Base-by-base conservation (phyloP, 371 early-diverging fungal species). In the Mortierella sp. region DNA sequence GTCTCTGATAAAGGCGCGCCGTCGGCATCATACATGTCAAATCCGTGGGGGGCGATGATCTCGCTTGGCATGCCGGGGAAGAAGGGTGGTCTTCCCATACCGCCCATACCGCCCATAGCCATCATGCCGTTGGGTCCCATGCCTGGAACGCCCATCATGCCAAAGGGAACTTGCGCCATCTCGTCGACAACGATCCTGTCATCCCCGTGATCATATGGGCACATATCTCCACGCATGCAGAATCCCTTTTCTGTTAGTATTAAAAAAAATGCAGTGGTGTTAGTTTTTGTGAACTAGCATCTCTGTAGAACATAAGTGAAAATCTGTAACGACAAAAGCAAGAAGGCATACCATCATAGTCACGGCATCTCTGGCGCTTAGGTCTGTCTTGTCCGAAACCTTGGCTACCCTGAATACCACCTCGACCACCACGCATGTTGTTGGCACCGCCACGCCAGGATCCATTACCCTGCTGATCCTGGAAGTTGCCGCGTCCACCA, bases 151-250 rank as follows among this genome's bases (percentile, higher is more conserved):
- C 78, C 81, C 74, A 85, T 81, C 77, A 85, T 81, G n/a, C 81
- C 76, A 35, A 85, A 85, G 0, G 85, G 81, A 24, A 75, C 79
- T 32, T 87, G 78, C 3, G 81, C 78, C 63, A 88, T 76, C 24
- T 95, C 94, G 74, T 95, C 95, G 1, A 95, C 91, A 46, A 95
- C 93, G 54, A 96, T 95, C 79, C 93, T 89, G 81, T 95, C 95
- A 21, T 89, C 89, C 32, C 94, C 94, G 82, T 97, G 97, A 76
- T 95, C 95, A 82, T 90, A 97, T 1, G 94, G 95, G 76, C 97
- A 97, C 77, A 91, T 85, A 63, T 96, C 95, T 11, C 96, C 97
- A 51, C 96, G 94, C 89, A 94, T 89, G 82, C 97, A 97, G 75
- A 88, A 95, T 49, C 97, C 97, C 74, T 93, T 92, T 78, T 96